Evolutionary conservation across 495 filamentous ascomycete genomes (phyloP), one percentile per base, ranked within the genome.

Genomic region (Margaritispora aquatica): DNA sequence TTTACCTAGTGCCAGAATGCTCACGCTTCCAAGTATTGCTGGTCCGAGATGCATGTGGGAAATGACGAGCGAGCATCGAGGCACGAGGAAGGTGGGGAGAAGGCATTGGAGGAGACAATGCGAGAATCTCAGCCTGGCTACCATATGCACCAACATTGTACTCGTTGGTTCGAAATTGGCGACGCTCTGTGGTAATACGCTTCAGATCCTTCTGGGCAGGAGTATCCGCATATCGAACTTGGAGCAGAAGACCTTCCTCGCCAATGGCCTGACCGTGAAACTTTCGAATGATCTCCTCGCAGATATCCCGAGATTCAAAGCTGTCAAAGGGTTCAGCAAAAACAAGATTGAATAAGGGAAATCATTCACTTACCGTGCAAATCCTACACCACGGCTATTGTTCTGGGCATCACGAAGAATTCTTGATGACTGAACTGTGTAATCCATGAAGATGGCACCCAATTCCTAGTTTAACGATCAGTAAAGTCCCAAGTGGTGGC

Each of bases 161-260:
- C 74, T 98, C 95, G 46, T 93, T 91, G 29, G 92, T 88, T 57
- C 94, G 89, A 74, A 92, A 96, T 65, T 93, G 87, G 56, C 94
- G 89, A 62, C 90, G 89, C 71, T 93, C 88, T 24, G 92, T 90
- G 21, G 92, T 97, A 67, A 94, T 86, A 36, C 91, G 86, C 78
- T 99, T 99, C 54, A 99, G 81, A 66, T 90, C 79, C 78, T 97
- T 99, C 73, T 99, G 94, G 55, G 90, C 88, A 38, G 92, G 88
- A 26, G 95, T 97, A 70, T 99, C 94, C 53, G 94, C 93, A 70
- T 94, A 97, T 54, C 94, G 93, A 64, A 99, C 87, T 73, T 97
- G 89, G 68, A 99, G 82, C 55, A 88, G 81, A 34, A 91, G 81
- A 27, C 81, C 81, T 65, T 92, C 86, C 41, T 87, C 84, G 53